These are phyloP conservation scores for Diospyros kaki DNA, from an alignment of 148 eudicot genomes.

Conservation along the genomic window DNA sequence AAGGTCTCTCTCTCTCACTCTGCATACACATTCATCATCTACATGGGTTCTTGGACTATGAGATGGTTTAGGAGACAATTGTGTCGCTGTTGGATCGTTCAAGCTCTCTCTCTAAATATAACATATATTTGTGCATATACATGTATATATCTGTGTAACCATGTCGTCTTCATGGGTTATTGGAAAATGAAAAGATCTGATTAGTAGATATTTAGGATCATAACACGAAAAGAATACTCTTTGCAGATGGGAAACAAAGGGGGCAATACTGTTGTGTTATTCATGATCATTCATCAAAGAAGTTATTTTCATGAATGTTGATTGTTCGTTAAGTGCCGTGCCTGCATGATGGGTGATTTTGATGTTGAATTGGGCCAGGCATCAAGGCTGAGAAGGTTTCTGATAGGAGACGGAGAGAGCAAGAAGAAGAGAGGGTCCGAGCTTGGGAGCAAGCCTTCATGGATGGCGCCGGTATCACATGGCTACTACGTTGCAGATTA, in stretches of 20 bases:
- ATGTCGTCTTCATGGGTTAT: too few relatives aligned
- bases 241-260: background rate
- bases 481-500: constrained; percentile 56
- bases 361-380: constrained; percentile 26
- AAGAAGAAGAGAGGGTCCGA: constrained; percentile 20
- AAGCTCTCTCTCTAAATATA: too few relatives aligned
- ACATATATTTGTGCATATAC: too few relatives aligned
- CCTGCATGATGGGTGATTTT: background rate
- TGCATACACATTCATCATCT: background rate
- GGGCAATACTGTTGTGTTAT: too few relatives aligned
- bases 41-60: background rate
- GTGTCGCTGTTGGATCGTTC: background rate
- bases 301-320: too few relatives aligned
- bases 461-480: constrained; percentile 64
- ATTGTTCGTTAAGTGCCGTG: too few relatives aligned
- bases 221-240: background rate
- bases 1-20: constrained; percentile 14
- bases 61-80: background rate
- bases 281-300: background rate
- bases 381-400: constrained; percentile 27
- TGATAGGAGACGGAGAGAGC: constrained; percentile 7
- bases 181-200: too few relatives aligned
- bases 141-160: too few relatives aligned
- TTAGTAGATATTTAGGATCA: too few relatives aligned
- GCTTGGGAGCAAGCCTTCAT: constrained; percentile 38